phyloP scores from a whole-genome alignment of 2,329 filamentous ascomycete species.

The Aspergillus ruber region DNA sequence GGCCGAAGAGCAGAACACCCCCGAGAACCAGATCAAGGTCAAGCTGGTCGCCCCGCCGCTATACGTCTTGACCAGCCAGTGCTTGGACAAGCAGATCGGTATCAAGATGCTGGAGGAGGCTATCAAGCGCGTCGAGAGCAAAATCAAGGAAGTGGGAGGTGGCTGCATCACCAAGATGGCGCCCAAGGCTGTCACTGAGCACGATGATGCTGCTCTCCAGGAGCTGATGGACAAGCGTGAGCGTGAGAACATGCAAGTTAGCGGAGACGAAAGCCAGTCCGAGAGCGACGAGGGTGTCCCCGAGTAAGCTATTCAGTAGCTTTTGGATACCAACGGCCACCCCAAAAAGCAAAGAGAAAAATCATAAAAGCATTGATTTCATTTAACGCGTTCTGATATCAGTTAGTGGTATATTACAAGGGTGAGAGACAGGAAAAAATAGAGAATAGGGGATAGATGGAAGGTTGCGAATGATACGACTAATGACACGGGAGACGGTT shows the following conservation, averaged over 20 bases:
- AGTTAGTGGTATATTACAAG: background rate
- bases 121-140: slow-evolving; percentile 76
- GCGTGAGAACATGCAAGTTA: slow-evolving; percentile 95
- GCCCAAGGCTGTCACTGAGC: slow-evolving; percentile 97
- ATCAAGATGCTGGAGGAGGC: slow-evolving; percentile 81
- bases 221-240: slow-evolving; percentile 99
- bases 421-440: slow-evolving; percentile 13
- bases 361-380: background rate
- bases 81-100: slow-evolving; percentile 82
- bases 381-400: background rate
- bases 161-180: slow-evolving; percentile 92
- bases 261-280: slow-evolving; percentile 91
- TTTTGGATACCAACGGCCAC: background rate
- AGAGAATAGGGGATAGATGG: slow-evolving; percentile 3
- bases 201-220: slow-evolving; percentile 93
- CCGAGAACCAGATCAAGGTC: slow-evolving; percentile 93
- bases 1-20: slow-evolving; percentile 87
- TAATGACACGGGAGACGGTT: slow-evolving; percentile 21
- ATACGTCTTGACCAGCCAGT: slow-evolving; percentile 93
- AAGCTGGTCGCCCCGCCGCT: slow-evolving; percentile 96
- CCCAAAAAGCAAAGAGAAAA: background rate
- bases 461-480: slow-evolving; percentile 18
- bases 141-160: slow-evolving; percentile 72
- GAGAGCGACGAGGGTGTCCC: slow-evolving; percentile 87
- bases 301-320: slow-evolving; percentile 25